phyloP scores from a whole-genome alignment of 352 stramenopile species.

The Lagenidium sp. region DNA sequence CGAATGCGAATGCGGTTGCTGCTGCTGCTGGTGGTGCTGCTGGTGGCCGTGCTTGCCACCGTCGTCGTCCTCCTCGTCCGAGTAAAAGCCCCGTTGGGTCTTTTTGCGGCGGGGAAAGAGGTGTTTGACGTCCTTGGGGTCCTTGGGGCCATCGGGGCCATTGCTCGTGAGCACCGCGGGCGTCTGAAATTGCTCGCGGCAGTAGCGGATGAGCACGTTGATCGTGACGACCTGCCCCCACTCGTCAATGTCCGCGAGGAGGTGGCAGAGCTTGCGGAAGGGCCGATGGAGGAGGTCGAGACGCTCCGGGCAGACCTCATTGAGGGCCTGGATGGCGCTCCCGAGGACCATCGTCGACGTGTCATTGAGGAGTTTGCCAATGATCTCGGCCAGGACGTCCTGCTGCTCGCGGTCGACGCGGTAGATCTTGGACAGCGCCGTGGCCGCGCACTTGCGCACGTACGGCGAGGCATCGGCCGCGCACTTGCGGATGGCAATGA shows the following conservation, averaged over 20 bases:
- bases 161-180: constrained; percentile 42
- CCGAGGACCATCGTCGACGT: constrained; percentile 96
- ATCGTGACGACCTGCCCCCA: constrained; percentile 97
- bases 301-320: constrained; percentile 93
- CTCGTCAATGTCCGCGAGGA: constrained; percentile 98
- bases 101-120: constrained; percentile 61
- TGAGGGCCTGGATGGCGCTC: constrained; percentile 91
- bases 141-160: constrained; percentile 9
- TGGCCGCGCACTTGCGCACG: constrained; percentile 96
- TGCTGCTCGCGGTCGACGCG: constrained; percentile 84
- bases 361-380: constrained; percentile 92
- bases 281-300: constrained; percentile 92
- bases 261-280: constrained; percentile 97
- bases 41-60: no score
- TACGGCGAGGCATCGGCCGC: constrained; percentile 92
- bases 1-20: no score
- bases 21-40: no score
- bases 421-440: constrained; percentile 94
- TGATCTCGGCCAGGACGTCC: constrained; percentile 89
- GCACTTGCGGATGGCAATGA: constrained; percentile 93
- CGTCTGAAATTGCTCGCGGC: constrained; percentile 91
- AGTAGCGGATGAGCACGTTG: constrained; percentile 94
- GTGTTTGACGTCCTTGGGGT: constrained; percentile 32
- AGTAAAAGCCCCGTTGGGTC: constrained; percentile 93
- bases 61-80: constrained; percentile 93